Conservation (phyloP, 163 green algal genomes). For the Scenedesmus sp. region DNA sequence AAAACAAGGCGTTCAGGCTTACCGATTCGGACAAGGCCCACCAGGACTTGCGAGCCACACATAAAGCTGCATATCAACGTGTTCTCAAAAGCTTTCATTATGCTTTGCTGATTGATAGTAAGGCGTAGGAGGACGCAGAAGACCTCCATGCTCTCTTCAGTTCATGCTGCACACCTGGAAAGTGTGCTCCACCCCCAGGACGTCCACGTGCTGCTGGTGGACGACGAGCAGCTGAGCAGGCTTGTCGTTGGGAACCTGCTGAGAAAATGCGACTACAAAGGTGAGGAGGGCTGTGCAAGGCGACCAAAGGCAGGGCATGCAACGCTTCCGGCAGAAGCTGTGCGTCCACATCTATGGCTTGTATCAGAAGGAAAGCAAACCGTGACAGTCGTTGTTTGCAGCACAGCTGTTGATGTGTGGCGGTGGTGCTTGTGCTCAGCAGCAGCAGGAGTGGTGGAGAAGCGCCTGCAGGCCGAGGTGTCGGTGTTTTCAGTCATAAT, state of each 20-base stretch:
- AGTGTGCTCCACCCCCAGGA: slow-evolving; percentile 51
- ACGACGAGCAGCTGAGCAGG: slow-evolving; percentile 89
- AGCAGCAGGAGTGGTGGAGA: slow-evolving; percentile 28
- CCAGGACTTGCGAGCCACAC: not conserved
- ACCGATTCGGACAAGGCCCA: not conserved
- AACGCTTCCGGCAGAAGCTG: not conserved
- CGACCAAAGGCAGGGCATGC: not conserved
- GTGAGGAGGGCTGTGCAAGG: slow-evolving; percentile 50
- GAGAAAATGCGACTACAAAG: slow-evolving; percentile 89
- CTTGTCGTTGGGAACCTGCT: slow-evolving; percentile 88
- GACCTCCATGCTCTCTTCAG: not conserved
- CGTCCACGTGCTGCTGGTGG: slow-evolving; percentile 92
- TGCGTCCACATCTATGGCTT: not conserved
- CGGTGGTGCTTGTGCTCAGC: not conserved
- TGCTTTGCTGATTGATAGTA: not conserved
- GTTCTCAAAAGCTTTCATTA: not conserved
- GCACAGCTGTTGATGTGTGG: not conserved
- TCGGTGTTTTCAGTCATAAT: not conserved
- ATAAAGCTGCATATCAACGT: not conserved
- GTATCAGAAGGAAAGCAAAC: not conserved
- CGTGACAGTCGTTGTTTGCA: not conserved
- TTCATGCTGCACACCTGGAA: slow-evolving; percentile 26
- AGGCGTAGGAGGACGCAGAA: not conserved
- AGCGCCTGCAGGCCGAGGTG: not conserved
- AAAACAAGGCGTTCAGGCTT: not conserved